Conservation (phyloP, 2,329 filamentous ascomycete genomes). For the Fusarium newnesense region DNA sequence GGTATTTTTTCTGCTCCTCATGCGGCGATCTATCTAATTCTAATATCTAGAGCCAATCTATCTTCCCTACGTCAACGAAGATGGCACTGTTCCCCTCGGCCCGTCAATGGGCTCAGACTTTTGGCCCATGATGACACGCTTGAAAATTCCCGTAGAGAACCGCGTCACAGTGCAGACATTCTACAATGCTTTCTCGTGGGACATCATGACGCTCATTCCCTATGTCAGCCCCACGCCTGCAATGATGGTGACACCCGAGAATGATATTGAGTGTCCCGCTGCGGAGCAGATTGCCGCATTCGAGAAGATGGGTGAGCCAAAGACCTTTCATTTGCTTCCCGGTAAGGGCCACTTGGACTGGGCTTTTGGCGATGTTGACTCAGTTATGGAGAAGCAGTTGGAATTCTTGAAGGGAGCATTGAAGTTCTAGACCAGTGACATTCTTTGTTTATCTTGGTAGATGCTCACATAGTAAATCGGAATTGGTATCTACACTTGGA, state of each 20-base stretch:
- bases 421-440: background rate
- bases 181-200: background rate
- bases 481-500: accelerated
- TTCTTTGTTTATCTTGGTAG: no score
- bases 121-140: background rate
- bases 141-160: background rate
- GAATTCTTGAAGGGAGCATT: background rate
- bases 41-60: background rate
- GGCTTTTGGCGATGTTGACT: background rate
- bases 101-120: background rate
- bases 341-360: background rate
- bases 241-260: background rate
- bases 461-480: no score
- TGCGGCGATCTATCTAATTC: background rate
- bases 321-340: background rate
- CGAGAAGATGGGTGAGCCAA: background rate
- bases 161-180: background rate
- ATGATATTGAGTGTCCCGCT: background rate
- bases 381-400: background rate
- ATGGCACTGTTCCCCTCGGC: background rate
- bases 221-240: background rate
- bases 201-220: background rate
- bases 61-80: background rate
- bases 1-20: background rate
- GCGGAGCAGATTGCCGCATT: background rate